A percentile compares a stretch with the other conserved stretches of the same genome.
These are phyloP conservation scores for Macrolepiota fuliginosa DNA, from an alignment of 768 basidiomycete species.

Conservation along the genomic window DNA sequence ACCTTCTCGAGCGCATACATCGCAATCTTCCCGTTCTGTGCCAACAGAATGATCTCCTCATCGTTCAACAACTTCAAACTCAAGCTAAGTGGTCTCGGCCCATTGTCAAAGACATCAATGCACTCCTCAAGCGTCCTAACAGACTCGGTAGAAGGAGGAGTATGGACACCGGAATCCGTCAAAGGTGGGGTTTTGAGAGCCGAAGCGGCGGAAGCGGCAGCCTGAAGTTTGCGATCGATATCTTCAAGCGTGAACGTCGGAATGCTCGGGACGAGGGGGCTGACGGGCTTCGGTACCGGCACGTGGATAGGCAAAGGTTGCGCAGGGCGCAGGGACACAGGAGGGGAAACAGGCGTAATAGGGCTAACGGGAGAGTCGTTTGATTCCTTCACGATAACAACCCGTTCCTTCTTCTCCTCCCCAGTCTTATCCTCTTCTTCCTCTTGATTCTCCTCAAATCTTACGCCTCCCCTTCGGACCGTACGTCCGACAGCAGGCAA, in stretches of 20 bases:
- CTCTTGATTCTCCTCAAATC: conserved; percentile 28
- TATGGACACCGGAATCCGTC: conserved; percentile 7
- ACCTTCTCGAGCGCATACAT: conserved; percentile 97
- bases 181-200: conserved; percentile 4
- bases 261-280: conserved; percentile 18
- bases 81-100: conserved; percentile 57
- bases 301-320: neutral
- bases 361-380: neutral
- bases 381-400: neutral
- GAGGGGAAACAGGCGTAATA: neutral
- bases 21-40: conserved; percentile 90
- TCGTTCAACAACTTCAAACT: conserved; percentile 70
- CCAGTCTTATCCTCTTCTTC: conserved; percentile 18
- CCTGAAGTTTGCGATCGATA: conserved; percentile 49
- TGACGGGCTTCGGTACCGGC: conserved; percentile 8
- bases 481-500: conserved; percentile 25
- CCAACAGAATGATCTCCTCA: conserved; percentile 87
- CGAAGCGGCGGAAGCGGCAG: conserved; percentile 14
- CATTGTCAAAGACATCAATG: conserved; percentile 75
- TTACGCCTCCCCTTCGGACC: conserved; percentile 22
- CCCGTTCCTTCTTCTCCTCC: conserved; percentile 1
- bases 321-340: neutral
- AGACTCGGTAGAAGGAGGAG: conserved; percentile 10
- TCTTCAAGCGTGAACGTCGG: conserved; percentile 54
- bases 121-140: conserved; percentile 71